Base-by-base conservation (phyloP, 805 yeast species). In the Candida broadrunensis region DNA sequence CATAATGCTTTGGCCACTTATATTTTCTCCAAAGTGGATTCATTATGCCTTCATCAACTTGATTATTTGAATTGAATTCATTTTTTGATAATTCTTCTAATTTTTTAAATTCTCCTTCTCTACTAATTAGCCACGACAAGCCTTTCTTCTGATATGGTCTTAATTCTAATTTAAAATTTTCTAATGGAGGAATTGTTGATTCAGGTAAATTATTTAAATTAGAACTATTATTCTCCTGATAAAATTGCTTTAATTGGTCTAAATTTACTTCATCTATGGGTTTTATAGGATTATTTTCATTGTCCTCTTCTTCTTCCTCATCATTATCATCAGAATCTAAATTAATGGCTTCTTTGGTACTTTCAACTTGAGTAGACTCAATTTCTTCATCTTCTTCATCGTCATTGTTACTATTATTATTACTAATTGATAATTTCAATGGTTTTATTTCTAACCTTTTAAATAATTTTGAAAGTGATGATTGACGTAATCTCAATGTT, bases 11-110 rank as follows among this genome's bases (percentile, higher is more conserved):
- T 0, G 96, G 96, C 93, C 95, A 90, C 45, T 61, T 64, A 51
- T 78, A 84, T 38, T 79, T 80, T 40, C 78, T 81, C 97, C 97
- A 90, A 20, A 90, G 61, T 0, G 98, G 98, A 54, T 89, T 86
- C 66, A 85, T 74, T 29, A 78, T 65, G 2, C 79, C 83, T 5
- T 73, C 75, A 23, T 72, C 72, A n/a, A 54, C 49, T 20, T 51
- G 52, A 11, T 49, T 40, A n/a, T 29, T 29, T 5, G 3, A 7
- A 29, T 14, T 15, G 18, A 5, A 4, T 14, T 29, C 18, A 31
- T 49, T 54, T n/a, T 35, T 45, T 15, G 47, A 45, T 33, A 63
- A 65, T 40, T 42, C 27, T 11, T 72, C 77, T 23, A 77, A 58
- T 12, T 59, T 40, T n/a, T 61, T 73, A 45, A 75, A 61, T 47